Evolutionary conservation across 306 rosid genomes (phyloP).

Genomic region (Prunus dulcis): DNA sequence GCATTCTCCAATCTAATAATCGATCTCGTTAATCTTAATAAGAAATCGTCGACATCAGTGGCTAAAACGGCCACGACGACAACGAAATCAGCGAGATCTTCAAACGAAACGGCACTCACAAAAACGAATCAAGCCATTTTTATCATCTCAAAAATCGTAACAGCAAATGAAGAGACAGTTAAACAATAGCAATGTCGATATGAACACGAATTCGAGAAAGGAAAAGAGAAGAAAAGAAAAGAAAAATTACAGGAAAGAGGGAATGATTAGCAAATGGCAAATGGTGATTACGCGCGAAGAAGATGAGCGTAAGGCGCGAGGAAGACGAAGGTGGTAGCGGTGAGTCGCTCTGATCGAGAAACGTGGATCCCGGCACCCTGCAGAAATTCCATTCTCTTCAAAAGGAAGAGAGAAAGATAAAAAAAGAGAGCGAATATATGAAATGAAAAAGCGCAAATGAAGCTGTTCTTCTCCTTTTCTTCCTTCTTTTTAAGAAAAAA

Average conservation of each 20-base stretch:
- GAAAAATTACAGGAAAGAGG: constrained; percentile 33
- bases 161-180: background rate
- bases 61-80: background rate
- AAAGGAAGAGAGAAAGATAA: constrained; percentile 3
- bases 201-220: background rate
- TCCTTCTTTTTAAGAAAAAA: constrained; percentile 1
- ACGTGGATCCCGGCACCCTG: constrained; percentile 63
- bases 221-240: background rate
- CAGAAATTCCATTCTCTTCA: constrained; percentile 43
- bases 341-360: constrained; percentile 39
- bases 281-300: constrained; percentile 38
- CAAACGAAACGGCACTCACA: background rate
- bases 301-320: constrained; percentile 2
- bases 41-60: background rate
- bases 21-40: background rate
- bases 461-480: constrained; percentile 24
- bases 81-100: constrained; percentile 24
- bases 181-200: background rate
- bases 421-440: background rate
- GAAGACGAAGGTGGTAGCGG: constrained; percentile 23
- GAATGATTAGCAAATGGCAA: constrained; percentile 14
- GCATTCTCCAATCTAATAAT: constrained; percentile 9
- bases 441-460: constrained; percentile 23
- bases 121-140: background rate
- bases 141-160: background rate